These are phyloP conservation scores for Pythium utonaiense DNA, from an alignment of 352 stramenopile genomes.

Conservation along the genomic window DNA sequence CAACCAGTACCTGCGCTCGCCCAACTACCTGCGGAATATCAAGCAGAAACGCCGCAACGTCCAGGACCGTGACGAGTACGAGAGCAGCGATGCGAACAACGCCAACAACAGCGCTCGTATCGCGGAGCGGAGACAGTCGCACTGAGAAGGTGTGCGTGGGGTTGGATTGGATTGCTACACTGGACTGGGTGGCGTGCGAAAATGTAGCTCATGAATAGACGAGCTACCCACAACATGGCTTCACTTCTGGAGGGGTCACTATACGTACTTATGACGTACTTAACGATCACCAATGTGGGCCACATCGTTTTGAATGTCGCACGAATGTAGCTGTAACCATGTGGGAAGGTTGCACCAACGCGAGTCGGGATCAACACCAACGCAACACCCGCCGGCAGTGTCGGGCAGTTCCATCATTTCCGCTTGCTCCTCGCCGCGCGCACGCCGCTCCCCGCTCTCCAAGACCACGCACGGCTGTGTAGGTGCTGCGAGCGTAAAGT, in stretches of 20 bases:
- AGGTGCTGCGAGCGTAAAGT: neutral
- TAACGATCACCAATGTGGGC: neutral
- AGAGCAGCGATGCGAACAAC: constrained; percentile 4
- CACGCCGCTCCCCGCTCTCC: constrained; percentile 1
- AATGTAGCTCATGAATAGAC: neutral
- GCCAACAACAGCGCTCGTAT: constrained; percentile 29
- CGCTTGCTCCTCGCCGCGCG: constrained; percentile 14
- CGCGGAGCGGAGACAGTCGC: constrained; percentile 57
- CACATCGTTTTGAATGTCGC: constrained; percentile 7
- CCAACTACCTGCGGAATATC: constrained; percentile 82
- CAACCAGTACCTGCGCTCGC: constrained; percentile 86
- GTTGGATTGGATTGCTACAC: no score
- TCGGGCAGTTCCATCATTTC: constrained; percentile 15
- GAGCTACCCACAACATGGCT: neutral
- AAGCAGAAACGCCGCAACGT: constrained; percentile 61
- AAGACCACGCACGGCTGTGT: neutral
- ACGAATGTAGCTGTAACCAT: constrained; percentile 7
- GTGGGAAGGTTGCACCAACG: constrained; percentile 11
- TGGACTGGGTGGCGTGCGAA: neutral
- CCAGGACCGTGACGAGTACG: constrained; percentile 28
- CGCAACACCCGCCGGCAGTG: neutral
- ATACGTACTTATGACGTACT: constrained; percentile 11
- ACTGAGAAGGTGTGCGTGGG: constrained; percentile 28
- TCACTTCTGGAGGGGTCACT: no score
- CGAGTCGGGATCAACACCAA: neutral